A percentile compares a stretch with the other conserved stretches of the same genome.
Evolutionary conservation across 352 stramenopile species (phyloP).

Genomic region (Pythium guiyangense): DNA sequence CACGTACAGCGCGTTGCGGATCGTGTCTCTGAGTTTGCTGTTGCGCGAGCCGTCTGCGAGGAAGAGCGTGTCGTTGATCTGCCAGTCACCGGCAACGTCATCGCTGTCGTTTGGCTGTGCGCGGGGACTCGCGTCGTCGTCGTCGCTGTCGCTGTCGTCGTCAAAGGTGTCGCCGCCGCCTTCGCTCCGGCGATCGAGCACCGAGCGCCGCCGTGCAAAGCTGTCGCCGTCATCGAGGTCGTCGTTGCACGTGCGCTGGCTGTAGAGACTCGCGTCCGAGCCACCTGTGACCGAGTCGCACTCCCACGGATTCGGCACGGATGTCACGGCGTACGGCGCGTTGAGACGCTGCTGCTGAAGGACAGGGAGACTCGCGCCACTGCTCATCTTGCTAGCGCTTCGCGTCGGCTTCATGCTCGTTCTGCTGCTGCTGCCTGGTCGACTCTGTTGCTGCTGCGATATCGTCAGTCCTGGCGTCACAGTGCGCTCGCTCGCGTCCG

Average conservation of each 20-base stretch:
- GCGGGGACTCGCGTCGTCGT: slow-evolving; percentile 4
- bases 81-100: slow-evolving; percentile 48
- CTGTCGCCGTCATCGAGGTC: slow-evolving; percentile 7
- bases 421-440: slow-evolving; percentile 1
- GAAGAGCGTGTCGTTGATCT: slow-evolving; percentile 78
- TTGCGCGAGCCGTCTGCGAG: slow-evolving; percentile 84
- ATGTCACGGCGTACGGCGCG: slow-evolving; percentile 18
- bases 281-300: slow-evolving; percentile 48
- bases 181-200: slow-evolving; percentile 11
- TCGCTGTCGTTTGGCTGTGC: slow-evolving; percentile 8
- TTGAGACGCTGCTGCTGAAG: slow-evolving; percentile 14
- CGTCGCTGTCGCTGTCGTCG: slow-evolving; percentile 11
- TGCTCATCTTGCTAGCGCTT: slow-evolving; percentile 1
- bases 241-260: slow-evolving; percentile 31
- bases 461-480: background rate
- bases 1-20: slow-evolving; percentile 67
- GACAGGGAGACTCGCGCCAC: slow-evolving; percentile 17
- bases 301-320: slow-evolving; percentile 44
- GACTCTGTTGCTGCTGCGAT: slow-evolving; percentile 2
- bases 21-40: slow-evolving; percentile 81
- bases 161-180: slow-evolving; percentile 14
- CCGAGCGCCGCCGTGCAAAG: slow-evolving; percentile 8
- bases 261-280: slow-evolving; percentile 43
- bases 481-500: slow-evolving; percentile 15
- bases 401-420: slow-evolving; percentile 1